Conservation (phyloP, 73 alveolate genomes). For the Durusdinium trenchii region DNA sequence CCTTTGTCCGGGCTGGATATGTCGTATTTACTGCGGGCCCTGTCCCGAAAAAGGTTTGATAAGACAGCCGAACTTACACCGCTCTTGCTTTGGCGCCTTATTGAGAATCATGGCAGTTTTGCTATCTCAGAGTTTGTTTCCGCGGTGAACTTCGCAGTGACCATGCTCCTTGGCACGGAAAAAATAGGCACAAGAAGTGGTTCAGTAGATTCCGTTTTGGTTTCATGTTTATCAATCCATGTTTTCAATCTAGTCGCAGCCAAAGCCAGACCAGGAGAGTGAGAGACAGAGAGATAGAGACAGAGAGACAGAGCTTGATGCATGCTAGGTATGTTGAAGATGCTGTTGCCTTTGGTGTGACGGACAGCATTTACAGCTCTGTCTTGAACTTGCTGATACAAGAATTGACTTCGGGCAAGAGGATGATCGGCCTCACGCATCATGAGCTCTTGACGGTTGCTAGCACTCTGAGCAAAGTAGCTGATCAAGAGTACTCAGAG, state of each 20-base stretch:
- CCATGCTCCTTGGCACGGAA: neutral
- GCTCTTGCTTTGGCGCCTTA: conserved; percentile 28
- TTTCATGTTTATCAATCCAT: too few relatives aligned
- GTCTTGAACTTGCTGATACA: neutral
- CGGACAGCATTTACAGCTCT: conserved; percentile 17
- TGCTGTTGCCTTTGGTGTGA: neutral
- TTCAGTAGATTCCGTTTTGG: too few relatives aligned
- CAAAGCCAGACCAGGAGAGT: too few relatives aligned
- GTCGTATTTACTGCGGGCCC: conserved; percentile 32
- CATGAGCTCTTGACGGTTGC: conserved; percentile 4
- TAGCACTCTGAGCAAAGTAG: conserved; percentile 27
- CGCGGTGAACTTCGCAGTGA: conserved; percentile 7
- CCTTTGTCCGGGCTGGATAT: conserved; percentile 19
- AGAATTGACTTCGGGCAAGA: neutral
- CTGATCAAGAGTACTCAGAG: neutral
- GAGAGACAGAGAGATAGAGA: too few relatives aligned
- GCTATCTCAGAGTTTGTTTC: neutral
- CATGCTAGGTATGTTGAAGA: too few relatives aligned
- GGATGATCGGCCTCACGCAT: neutral
- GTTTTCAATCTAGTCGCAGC: too few relatives aligned
- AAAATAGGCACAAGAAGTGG: too few relatives aligned
- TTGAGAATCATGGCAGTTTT: conserved; percentile 15
- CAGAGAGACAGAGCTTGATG: too few relatives aligned
- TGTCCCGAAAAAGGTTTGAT: neutral
- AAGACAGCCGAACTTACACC: neutral